These are phyloP conservation scores for Colletotrichum tropicale DNA, from an alignment of 2,329 filamentous ascomycete genomes.

Conservation along the genomic window DNA sequence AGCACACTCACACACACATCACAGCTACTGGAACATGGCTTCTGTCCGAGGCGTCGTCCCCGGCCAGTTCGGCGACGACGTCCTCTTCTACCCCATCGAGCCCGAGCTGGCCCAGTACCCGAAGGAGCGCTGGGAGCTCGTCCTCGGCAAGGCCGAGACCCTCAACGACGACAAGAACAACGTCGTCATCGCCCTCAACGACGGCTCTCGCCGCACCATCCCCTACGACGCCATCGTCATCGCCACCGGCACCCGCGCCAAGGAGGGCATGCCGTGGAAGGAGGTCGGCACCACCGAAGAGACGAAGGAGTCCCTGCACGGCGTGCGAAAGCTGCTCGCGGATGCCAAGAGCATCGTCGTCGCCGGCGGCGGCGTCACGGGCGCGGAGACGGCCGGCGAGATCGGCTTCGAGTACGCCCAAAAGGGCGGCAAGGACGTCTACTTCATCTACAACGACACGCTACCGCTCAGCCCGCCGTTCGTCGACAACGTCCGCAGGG, in stretches of 20 bases:
- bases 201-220: slow-evolving; percentile 35
- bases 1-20: slow-evolving; percentile 21
- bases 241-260: slow-evolving; percentile 54
- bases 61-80: slow-evolving; percentile 47
- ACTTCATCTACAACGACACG: slow-evolving; percentile 42
- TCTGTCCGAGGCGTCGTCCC: slow-evolving; percentile 59
- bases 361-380: slow-evolving; percentile 55
- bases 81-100: slow-evolving; percentile 51
- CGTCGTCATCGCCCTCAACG: slow-evolving; percentile 38
- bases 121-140: slow-evolving; percentile 47
- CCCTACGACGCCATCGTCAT: slow-evolving; percentile 57
- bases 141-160: slow-evolving; percentile 48
- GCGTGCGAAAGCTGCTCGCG: slow-evolving; percentile 40
- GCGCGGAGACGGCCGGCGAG: slow-evolving; percentile 56
- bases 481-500: slow-evolving; percentile 42
- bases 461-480: slow-evolving; percentile 40
- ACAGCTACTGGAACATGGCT: slow-evolving; percentile 62
- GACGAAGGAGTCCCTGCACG: slow-evolving; percentile 43
- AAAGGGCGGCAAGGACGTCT: slow-evolving; percentile 48
- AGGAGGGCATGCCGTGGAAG: slow-evolving; percentile 55
- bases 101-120: slow-evolving; percentile 51
- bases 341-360: slow-evolving; percentile 53
- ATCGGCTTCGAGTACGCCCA: slow-evolving; percentile 51
- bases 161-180: slow-evolving; percentile 37
- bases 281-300: slow-evolving; percentile 43